phyloP scores from a whole-genome alignment of 306 rosid species.

The Ceratonia siliqua region DNA sequence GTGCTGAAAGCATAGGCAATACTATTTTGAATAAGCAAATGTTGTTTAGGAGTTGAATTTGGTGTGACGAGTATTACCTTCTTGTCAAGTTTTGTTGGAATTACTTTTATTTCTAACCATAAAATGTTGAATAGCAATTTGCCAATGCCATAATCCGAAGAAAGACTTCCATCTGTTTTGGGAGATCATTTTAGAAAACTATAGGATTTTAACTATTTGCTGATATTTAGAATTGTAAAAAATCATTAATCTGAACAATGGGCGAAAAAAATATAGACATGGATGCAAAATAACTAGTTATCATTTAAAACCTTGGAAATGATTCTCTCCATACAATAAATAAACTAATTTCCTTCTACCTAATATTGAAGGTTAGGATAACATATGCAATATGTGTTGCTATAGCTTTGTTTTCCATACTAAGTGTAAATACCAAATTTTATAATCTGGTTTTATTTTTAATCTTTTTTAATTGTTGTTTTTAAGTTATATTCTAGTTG shows the following conservation, averaged over 20 bases:
- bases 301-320: not conserved
- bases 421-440: too few relatives aligned
- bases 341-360: not conserved
- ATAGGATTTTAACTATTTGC: not conserved
- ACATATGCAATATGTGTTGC: slow-evolving; percentile 2
- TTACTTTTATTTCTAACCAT: slow-evolving; percentile 30
- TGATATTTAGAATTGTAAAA: not conserved
- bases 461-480: too few relatives aligned
- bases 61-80: slow-evolving; percentile 2
- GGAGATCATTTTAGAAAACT: slow-evolving; percentile 3
- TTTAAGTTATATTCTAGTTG: too few relatives aligned
- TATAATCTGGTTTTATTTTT: too few relatives aligned
- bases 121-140: not conserved
- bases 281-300: not conserved
- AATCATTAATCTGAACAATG: not conserved
- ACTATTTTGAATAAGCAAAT: slow-evolving; percentile 20
- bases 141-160: not conserved
- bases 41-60: not conserved
- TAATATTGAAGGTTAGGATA: slow-evolving; percentile 1
- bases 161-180: not conserved
- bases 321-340: slow-evolving; percentile 6
- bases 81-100: not conserved
- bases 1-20: slow-evolving; percentile 20
- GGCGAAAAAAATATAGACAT: not conserved
- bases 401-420: not conserved